Evolutionary conservation across 164 flowering plant species (phyloP).

Genomic region (Kalanchoe fedtschenkoi): DNA sequence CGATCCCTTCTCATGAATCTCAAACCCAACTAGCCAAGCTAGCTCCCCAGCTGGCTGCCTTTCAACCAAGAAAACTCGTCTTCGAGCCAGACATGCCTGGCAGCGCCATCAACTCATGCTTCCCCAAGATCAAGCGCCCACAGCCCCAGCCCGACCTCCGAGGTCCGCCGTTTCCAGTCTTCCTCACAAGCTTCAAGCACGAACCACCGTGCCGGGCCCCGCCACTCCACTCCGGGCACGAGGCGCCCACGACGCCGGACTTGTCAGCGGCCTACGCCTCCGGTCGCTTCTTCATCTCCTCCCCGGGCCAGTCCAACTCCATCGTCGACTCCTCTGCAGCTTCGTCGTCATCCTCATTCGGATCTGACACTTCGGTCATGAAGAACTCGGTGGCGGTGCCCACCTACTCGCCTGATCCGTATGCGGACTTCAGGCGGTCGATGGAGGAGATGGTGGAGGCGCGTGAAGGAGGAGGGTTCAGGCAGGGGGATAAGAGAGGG

Average conservation of each 20-base stretch:
- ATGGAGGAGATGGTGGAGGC: conserved; percentile 96
- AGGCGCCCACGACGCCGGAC: conserved; percentile 20
- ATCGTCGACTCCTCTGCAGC: conserved; percentile 33
- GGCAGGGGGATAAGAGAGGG: conserved; percentile 17
- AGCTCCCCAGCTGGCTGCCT: no score
- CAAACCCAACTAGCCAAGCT: no score
- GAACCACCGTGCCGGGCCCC: conserved; percentile 9
- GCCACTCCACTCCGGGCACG: conserved; percentile 9
- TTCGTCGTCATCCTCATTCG: conserved; percentile 9
- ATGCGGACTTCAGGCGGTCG: conserved; percentile 64
- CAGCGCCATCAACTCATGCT: conserved; percentile 15
- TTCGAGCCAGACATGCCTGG: background rate
- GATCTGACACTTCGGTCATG: conserved; percentile 10
- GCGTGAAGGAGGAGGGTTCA: conserved; percentile 12
- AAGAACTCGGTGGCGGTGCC: conserved; percentile 29
- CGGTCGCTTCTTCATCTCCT: conserved; percentile 57
- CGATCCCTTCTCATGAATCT: no score
- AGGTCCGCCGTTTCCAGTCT: conserved; percentile 11
- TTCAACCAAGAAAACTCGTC: no score
- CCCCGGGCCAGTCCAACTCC: conserved; percentile 63
- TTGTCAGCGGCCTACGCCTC: conserved; percentile 45
- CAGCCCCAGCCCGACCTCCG: background rate
- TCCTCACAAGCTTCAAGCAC: conserved; percentile 28
- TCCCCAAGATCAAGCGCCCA: conserved; percentile 30
- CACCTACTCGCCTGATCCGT: conserved; percentile 59